Percentiles rank a stretch among this genome's conserved stretches.
Evolutionary conservation across 1,284 basidiomycete genomes (phyloP).

Genomic region (Athelia sp.): DNA sequence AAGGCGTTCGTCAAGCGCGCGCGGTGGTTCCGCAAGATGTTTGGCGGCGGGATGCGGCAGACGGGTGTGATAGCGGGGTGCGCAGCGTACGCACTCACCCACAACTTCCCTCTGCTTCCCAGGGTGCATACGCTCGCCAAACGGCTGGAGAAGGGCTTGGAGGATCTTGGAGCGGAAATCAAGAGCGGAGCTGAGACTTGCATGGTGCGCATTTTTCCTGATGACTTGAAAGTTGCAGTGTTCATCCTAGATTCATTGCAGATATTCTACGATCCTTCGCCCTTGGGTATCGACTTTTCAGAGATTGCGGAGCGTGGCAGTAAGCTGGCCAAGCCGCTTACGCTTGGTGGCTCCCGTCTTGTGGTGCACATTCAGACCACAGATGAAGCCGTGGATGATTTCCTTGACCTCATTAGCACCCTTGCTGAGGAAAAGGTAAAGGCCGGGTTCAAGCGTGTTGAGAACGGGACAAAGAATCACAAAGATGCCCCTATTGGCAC

Average conservation of each 20-base stretch:
- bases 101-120: slow-evolving; percentile 80
- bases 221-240: not conserved
- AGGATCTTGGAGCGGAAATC: slow-evolving; percentile 73
- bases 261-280: slow-evolving; percentile 82
- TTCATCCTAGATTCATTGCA: slow-evolving; percentile 19
- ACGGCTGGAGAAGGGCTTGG: slow-evolving; percentile 67
- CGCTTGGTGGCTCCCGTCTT: slow-evolving; percentile 69
- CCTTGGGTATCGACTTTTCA: slow-evolving; percentile 62
- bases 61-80: slow-evolving; percentile 79
- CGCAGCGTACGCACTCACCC: slow-evolving; percentile 81
- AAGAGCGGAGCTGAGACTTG: slow-evolving; percentile 81
- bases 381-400: slow-evolving; percentile 65
- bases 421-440: slow-evolving; percentile 64
- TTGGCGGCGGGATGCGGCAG: slow-evolving; percentile 94
- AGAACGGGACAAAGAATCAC: slow-evolving; percentile 17
- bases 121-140: slow-evolving; percentile 75
- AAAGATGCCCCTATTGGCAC: too few relatives aligned
- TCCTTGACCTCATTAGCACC: slow-evolving; percentile 44
- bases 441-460: slow-evolving; percentile 41
- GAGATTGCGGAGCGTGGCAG: slow-evolving; percentile 64
- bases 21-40: slow-evolving; percentile 87
- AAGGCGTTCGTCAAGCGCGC: slow-evolving; percentile 78
- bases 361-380: slow-evolving; percentile 89
- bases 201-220: slow-evolving; percentile 52
- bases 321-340: slow-evolving; percentile 64